These are phyloP conservation scores for Microbotryomycetes sp. DNA, from an alignment of 1,284 basidiomycete genomes.

Conservation along the genomic window DNA sequence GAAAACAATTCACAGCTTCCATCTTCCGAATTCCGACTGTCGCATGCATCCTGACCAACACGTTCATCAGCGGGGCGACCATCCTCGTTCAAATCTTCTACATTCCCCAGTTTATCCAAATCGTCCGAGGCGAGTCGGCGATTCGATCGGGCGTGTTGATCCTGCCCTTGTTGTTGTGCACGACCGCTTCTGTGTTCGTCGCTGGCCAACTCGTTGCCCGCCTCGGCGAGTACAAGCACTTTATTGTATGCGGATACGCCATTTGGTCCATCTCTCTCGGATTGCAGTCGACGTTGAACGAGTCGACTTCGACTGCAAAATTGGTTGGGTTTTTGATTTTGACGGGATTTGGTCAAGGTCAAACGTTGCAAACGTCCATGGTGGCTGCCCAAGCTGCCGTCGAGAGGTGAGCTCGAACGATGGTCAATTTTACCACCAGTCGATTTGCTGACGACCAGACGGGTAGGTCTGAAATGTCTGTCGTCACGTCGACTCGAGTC, in stretches of 20 bases:
- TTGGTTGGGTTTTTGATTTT: constrained; percentile 63
- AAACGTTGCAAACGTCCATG: constrained; percentile 46
- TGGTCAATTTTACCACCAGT: constrained; percentile 61
- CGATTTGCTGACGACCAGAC: too few species aligned
- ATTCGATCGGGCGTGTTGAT: constrained; percentile 57
- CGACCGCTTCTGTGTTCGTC: constrained; percentile 31
- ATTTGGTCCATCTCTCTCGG: constrained; percentile 66
- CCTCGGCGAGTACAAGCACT: constrained; percentile 39
- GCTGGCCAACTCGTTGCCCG: constrained; percentile 46
- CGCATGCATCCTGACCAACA: constrained; percentile 55
- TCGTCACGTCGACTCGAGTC: constrained; percentile 61
- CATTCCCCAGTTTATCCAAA: constrained; percentile 67
- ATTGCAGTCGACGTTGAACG: constrained; percentile 55
- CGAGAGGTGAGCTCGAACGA: constrained; percentile 56
- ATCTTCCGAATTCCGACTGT: constrained; percentile 67
- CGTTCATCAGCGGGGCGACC: constrained; percentile 4
- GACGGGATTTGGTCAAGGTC: constrained; percentile 60
- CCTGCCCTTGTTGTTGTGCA: constrained; percentile 54
- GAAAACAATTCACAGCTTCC: constrained; percentile 54
- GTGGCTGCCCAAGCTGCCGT: constrained; percentile 63
- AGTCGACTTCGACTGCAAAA: constrained; percentile 48
- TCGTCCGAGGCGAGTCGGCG: constrained; percentile 56
- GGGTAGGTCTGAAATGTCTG: constrained; percentile 62
- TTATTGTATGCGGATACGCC: constrained; percentile 58
- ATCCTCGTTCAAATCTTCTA: constrained; percentile 48